Conservation (phyloP, 2,329 filamentous ascomycete genomes). For the Calonectria hawksworthii region DNA sequence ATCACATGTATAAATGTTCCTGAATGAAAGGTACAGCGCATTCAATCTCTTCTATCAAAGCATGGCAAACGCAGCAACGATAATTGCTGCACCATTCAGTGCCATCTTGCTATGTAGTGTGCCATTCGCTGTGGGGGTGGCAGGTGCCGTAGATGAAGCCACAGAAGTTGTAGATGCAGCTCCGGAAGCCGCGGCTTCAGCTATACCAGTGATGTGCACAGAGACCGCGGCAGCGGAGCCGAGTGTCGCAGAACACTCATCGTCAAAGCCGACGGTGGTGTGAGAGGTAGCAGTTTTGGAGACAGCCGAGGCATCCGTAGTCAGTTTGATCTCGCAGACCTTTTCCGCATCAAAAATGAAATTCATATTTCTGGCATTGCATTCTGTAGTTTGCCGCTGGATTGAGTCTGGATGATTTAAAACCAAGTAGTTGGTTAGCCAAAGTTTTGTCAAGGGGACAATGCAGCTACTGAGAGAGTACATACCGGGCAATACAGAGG, state of each 20-base stretch:
- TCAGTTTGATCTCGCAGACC: not conserved
- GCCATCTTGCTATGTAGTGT: not conserved
- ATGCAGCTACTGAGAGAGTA: not conserved
- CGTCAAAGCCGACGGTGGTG: not conserved
- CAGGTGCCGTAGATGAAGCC: not conserved
- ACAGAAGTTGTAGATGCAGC: no score
- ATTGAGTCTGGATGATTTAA: not conserved
- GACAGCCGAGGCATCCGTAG: not conserved
- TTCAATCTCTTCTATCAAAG: not conserved
- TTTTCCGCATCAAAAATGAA: not conserved
- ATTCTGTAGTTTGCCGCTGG: not conserved
- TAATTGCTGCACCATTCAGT: not conserved
- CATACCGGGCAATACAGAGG: not conserved
- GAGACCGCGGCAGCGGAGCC: not conserved
- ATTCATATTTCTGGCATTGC: not conserved
- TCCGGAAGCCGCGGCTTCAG: not conserved
- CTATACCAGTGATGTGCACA: not conserved
- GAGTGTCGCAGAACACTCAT: not conserved
- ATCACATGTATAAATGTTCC: not conserved
- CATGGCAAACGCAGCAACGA: not conserved
- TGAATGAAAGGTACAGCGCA: not conserved
- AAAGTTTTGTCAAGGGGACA: not conserved
- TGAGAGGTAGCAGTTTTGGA: not conserved
- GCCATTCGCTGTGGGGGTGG: not conserved
- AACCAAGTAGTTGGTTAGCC: not conserved